These are phyloP conservation scores for Solanum chilense DNA, from an alignment of 257 asterid species.

Conservation along the genomic window DNA sequence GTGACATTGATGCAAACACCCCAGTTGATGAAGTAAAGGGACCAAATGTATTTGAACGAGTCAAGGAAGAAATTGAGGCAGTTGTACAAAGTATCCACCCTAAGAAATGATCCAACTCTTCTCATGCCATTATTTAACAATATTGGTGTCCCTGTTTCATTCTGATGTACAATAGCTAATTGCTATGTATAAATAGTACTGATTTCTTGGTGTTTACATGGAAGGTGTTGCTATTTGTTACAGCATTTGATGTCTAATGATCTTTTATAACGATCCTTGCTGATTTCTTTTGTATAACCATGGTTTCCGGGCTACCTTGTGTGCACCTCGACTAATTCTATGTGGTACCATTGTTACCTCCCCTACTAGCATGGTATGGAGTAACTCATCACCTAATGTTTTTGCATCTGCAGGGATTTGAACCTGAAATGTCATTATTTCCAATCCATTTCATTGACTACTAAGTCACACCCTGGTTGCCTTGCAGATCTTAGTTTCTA, in stretches of 20 bases:
- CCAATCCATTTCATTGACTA: neutral
- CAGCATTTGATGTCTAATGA: neutral
- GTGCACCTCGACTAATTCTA: neutral
- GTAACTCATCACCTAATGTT: neutral
- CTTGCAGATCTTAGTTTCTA: neutral
- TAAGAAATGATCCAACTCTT: constrained; percentile 29
- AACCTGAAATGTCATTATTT: neutral
- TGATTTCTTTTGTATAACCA: neutral
- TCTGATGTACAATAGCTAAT: neutral
- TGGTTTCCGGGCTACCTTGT: neutral
- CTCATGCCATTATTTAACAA: neutral
- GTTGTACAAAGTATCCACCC: constrained; percentile 42
- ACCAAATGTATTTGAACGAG: constrained; percentile 57
- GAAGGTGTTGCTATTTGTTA: neutral
- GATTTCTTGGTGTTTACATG: neutral
- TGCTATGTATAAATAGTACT: neutral
- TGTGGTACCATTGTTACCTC: neutral
- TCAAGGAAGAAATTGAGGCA: constrained; percentile 88
- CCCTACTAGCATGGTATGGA: neutral
- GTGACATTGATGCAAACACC: constrained; percentile 54
- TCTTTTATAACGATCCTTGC: neutral
- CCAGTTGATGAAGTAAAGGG: constrained; percentile 62
- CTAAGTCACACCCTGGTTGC: neutral
- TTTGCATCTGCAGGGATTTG: neutral
- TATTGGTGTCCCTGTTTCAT: neutral